A percentile compares a stretch with the other conserved stretches of the same genome.
Evolutionary conservation across 2,329 filamentous ascomycete species (phyloP).

Genomic region (Chalara sp.): DNA sequence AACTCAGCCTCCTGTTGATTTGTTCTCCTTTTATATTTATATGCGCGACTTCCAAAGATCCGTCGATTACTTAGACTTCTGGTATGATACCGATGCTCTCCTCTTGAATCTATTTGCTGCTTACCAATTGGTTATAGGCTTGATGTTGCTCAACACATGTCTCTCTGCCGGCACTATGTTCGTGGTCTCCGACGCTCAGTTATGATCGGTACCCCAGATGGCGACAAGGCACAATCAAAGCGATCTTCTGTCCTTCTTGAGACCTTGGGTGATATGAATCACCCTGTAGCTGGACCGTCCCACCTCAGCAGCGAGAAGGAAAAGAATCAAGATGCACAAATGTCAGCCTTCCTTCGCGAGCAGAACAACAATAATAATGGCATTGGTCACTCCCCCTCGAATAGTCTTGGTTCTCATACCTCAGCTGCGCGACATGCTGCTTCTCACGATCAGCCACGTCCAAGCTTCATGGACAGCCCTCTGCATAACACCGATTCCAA

Average conservation of each 20-base stretch:
- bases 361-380: slow-evolving; percentile 45
- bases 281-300: slow-evolving; percentile 51
- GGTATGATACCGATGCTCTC: slow-evolving; percentile 48
- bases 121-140: slow-evolving; percentile 55
- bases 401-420: slow-evolving; percentile 25
- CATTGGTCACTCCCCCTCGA: slow-evolving; percentile 49
- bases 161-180: slow-evolving; percentile 92
- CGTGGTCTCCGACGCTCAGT: slow-evolving; percentile 90
- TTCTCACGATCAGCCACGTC: slow-evolving; percentile 37
- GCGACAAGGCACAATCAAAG: slow-evolving; percentile 71
- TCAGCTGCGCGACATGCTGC: slow-evolving; percentile 39
- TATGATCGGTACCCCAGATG: slow-evolving; percentile 84
- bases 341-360: slow-evolving; percentile 82
- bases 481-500: slow-evolving; percentile 67
- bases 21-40: slow-evolving; percentile 99
- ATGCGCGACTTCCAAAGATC: slow-evolving; percentile 98
- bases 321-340: slow-evolving; percentile 76
- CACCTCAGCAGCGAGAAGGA: slow-evolving; percentile 64
- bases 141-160: slow-evolving; percentile 98
- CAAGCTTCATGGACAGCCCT: slow-evolving; percentile 54
- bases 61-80: slow-evolving; percentile 97
- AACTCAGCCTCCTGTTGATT: slow-evolving; percentile 90
- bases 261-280: slow-evolving; percentile 59
- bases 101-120: not conserved
- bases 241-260: slow-evolving; percentile 77